Evolutionary conservation across 192 early-diverging fungal genomes (phyloP).

Genomic region (Piromyces finnis): DNA sequence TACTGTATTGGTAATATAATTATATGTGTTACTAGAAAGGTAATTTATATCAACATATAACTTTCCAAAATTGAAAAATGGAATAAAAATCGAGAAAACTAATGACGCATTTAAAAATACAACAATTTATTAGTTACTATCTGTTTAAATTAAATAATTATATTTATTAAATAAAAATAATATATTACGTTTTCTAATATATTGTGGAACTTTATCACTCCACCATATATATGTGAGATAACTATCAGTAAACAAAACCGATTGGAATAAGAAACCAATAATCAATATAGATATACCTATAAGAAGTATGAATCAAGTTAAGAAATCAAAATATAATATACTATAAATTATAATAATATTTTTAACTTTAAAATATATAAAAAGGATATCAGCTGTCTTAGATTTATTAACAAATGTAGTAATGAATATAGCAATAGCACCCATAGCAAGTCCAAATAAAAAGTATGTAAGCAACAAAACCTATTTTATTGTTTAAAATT

Average conservation of each 20-base stretch:
- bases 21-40: background rate
- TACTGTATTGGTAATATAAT: background rate
- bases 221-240: conserved; percentile 31
- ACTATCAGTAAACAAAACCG: conserved; percentile 17
- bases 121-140: no score
- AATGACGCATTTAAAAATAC: no score
- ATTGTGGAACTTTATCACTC: conserved; percentile 7
- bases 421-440: conserved; percentile 46
- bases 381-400: background rate
- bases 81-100: conserved; percentile 6
- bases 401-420: conserved; percentile 52
- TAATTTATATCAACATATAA: conserved; percentile 48
- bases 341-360: no score
- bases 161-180: no score
- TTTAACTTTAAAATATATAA: no score
- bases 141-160: no score
- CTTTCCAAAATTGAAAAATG: conserved; percentile 43
- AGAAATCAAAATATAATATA: no score
- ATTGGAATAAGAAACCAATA: conserved; percentile 53
- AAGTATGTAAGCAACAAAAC: conserved; percentile 40
- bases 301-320: background rate
- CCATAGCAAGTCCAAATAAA: conserved; percentile 56
- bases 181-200: background rate
- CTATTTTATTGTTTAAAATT: no score
- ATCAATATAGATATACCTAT: conserved; percentile 39